phyloP scores from a whole-genome alignment of 2,329 filamentous ascomycete species.

The Pseudogymnoascus sp. region DNA sequence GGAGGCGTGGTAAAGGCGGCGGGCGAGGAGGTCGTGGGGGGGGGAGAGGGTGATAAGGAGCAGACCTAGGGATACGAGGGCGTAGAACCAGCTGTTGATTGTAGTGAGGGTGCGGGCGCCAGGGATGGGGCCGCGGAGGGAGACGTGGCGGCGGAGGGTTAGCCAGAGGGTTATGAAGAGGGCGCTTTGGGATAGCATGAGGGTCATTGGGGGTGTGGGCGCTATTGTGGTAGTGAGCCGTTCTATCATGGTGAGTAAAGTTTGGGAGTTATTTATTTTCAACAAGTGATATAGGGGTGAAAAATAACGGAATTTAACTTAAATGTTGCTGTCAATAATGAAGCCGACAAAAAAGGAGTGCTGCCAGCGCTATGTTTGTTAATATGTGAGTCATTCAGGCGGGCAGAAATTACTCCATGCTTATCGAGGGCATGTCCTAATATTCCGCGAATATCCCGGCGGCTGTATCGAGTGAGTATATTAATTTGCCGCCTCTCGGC shows the following conservation, averaged over 20 bases:
- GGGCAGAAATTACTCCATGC: not conserved
- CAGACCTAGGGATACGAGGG: not conserved
- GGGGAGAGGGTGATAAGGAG: conserved; percentile 12
- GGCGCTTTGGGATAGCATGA: not conserved
- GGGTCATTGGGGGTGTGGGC: not conserved
- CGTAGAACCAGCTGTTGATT: not conserved
- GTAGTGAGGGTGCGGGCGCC: not conserved
- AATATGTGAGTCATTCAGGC: not conserved
- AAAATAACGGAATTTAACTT: not conserved
- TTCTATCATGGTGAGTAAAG: not conserved
- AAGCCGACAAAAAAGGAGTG: not conserved
- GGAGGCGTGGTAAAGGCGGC: conserved; percentile 23
- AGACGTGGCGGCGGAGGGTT: not conserved
- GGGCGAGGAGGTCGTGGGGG: not conserved
- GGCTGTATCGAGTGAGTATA: not conserved
- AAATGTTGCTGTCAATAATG: not conserved
- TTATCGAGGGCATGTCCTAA: not conserved
- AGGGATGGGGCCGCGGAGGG: not conserved
- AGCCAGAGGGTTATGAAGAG: not conserved
- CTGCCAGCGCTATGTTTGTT: not conserved
- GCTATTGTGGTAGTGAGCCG: not conserved
- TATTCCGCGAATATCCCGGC: not conserved
- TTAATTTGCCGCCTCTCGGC: not conserved
- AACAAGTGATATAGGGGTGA: not conserved
- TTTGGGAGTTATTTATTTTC: not conserved